A percentile compares a stretch with the other conserved stretches of the same genome.
phyloP scores from a whole-genome alignment of 148 eudicot species.

The Rhododendron vialii region DNA sequence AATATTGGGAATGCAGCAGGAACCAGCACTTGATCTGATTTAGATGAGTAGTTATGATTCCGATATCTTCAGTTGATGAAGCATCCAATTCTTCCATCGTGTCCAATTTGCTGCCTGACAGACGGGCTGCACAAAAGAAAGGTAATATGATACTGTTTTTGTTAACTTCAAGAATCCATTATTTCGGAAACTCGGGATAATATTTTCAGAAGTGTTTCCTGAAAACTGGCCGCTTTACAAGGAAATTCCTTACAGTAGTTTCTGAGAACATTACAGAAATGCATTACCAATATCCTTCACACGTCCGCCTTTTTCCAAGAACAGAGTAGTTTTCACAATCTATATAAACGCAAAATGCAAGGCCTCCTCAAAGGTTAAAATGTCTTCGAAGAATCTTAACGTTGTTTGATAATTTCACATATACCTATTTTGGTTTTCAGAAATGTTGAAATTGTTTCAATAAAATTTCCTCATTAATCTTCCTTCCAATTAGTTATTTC shows the following conservation, averaged over 20 bases:
- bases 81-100: constrained; percentile 59
- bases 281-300: background rate
- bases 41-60: constrained; percentile 41
- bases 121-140: background rate
- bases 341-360: background rate
- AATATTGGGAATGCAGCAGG: constrained; percentile 74
- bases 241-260: background rate
- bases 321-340: background rate
- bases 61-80: constrained; percentile 45
- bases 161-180: background rate
- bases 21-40: constrained; percentile 63
- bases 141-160: background rate
- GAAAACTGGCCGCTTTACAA: background rate
- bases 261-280: background rate
- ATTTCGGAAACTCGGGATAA: background rate
- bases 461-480: background rate
- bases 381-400: background rate
- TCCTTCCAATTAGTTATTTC: background rate
- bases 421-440: background rate
- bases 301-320: background rate
- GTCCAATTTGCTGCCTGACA: constrained; percentile 64
- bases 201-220: background rate
- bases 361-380: background rate
- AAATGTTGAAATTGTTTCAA: background rate
- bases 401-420: background rate